Percentiles rank a stretch among this genome's conserved stretches.
Conservation (phyloP, 352 stramenopile genomes). For the Globisporangium parvum region DNA sequence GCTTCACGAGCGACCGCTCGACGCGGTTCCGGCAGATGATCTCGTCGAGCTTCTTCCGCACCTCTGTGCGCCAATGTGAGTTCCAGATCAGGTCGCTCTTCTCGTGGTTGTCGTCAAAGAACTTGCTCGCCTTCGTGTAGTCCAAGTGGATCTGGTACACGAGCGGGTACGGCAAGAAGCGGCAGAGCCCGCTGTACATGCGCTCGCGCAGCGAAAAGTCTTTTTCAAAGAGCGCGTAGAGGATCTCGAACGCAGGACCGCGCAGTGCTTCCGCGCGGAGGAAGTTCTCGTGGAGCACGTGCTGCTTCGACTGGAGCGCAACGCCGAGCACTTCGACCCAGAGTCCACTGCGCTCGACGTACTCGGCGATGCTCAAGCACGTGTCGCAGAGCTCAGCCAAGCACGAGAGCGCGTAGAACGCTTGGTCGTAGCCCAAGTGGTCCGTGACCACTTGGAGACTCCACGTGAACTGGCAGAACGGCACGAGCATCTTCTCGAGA, state of each 20-base stretch:
- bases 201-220: constrained; percentile 56
- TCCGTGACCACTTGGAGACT: constrained; percentile 78
- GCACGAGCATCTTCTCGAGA: constrained; percentile 65
- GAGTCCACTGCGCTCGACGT: constrained; percentile 61
- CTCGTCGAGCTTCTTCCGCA: constrained; percentile 68
- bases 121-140: constrained; percentile 56
- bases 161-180: constrained; percentile 75
- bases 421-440: constrained; percentile 75
- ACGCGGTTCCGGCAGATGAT: constrained; percentile 75
- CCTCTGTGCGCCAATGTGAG: constrained; percentile 63
- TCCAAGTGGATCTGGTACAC: constrained; percentile 83
- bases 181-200: constrained; percentile 67
- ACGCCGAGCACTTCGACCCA: constrained; percentile 80
- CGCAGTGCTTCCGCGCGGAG: constrained; percentile 66
- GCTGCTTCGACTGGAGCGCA: constrained; percentile 68
- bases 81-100: constrained; percentile 85
- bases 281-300: constrained; percentile 80
- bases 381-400: constrained; percentile 74
- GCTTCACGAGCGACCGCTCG: constrained; percentile 66
- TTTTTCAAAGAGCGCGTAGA: constrained; percentile 73
- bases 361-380: constrained; percentile 66
- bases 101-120: constrained; percentile 82
- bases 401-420: constrained; percentile 69
- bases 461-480: constrained; percentile 76
- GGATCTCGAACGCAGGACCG: constrained; percentile 73